Evolutionary conservation across 2,329 filamentous ascomycete genomes (phyloP), one percentile per base, ranked within the genome.

Genomic region (Rhytidhysteron rufulum): DNA sequence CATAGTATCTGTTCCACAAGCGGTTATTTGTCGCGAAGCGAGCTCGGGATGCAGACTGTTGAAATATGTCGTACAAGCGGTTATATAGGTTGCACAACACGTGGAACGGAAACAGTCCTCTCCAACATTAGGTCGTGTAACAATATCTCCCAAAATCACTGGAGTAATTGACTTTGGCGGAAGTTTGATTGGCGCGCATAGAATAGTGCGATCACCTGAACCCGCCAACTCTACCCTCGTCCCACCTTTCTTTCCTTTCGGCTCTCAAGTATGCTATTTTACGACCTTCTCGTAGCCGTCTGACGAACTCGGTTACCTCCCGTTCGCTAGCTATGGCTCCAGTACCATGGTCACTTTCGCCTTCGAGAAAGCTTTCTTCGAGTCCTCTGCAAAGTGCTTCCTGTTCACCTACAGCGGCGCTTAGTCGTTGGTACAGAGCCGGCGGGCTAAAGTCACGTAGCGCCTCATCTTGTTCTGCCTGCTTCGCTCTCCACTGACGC

Each of bases 221-320:
- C 1, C 93, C 93, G 9, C 91, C 91, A 24, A 97, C 91, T 51
- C 91, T 77, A 18, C 91, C 89, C 67, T 97, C 91, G 62, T 97
- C 93, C 93, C 93, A 97, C 54, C 93, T 78, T 56, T 89, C 86
- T 66, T 90, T 95, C 50, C 88, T 79, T 71, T 97, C 93, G 58
- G 84, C 82, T 42, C 93, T 77, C 39, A 90, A 72, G 58, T 93
- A 94, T 46, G 84, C 83, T 42, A 85, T 70, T 53, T 86, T 85
- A 60, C 83, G 86, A 8, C 86, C 86, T 53, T 91, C 89, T 51
- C 88, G 77, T 49, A 95, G 86, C 54, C 85, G 72, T 55, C 83
- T 77, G 16, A 95, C 80, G 82, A 93, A 97, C 44, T 97, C 91
- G 2, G 76, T 73, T 19, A 86, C 82, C 67, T 97, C 93, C 58